A percentile compares a stretch with the other conserved stretches of the same genome.
phyloP scores from a whole-genome alignment of 1,284 basidiomycete genomes.

The Apiotrichum brassicae region DNA sequence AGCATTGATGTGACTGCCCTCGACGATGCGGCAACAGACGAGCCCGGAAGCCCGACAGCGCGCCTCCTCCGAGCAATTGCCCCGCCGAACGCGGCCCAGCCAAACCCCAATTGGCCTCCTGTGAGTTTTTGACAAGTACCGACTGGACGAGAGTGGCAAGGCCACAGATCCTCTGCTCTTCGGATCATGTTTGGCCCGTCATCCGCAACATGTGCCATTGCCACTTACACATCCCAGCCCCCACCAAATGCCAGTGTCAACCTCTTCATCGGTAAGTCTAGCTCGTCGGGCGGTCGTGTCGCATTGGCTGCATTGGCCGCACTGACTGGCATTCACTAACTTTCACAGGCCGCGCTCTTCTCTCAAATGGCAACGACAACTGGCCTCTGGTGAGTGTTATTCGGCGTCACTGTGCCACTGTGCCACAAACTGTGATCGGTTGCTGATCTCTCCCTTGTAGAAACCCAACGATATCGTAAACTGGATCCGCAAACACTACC shows the following conservation, averaged over 20 bases:
- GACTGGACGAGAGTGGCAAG: neutral
- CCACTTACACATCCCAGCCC: conserved; percentile 27
- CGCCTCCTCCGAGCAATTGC: conserved; percentile 40
- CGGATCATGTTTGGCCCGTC: neutral
- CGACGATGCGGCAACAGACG: conserved; percentile 22
- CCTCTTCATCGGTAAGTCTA: conserved; percentile 42
- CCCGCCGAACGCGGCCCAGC: conserved; percentile 37
- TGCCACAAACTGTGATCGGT: neutral
- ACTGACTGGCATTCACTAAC: too few relatives aligned
- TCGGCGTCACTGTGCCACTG: neutral
- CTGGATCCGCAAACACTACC: conserved; percentile 45
- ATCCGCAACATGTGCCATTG: conserved; percentile 17
- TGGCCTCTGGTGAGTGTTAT: conserved; percentile 39
- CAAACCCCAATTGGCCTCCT: conserved; percentile 36
- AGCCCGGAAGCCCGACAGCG: conserved; percentile 39
- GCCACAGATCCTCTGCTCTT: neutral
- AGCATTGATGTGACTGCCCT: conserved; percentile 29
- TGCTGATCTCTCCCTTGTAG: conserved; percentile 16
- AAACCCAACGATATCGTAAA: conserved; percentile 47
- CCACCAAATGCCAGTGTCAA: conserved; percentile 45
- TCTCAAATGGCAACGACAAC: conserved; percentile 44
- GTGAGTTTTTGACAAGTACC: conserved; percentile 37
- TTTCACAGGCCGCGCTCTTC: conserved; percentile 38
- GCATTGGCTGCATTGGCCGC: too few relatives aligned
- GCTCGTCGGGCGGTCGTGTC: too few relatives aligned